Percentiles rank a stretch among this genome's conserved stretches.
These are phyloP conservation scores for Penicillium palitans DNA, from an alignment of 2,329 filamentous ascomycete species.

Conservation along the genomic window DNA sequence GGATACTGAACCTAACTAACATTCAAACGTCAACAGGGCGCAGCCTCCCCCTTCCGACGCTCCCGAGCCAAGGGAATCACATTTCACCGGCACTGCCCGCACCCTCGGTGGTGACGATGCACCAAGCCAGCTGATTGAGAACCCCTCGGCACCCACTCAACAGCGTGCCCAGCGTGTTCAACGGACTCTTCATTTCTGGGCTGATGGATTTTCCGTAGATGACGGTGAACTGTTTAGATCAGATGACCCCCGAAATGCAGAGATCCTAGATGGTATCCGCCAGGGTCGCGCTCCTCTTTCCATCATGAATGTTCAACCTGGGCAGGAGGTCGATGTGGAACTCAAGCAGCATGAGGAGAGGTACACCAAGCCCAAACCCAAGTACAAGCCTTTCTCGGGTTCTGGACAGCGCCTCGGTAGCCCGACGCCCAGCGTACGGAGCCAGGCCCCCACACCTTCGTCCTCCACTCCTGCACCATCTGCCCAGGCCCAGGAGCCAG, in stretches of 20 bases:
- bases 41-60: conserved; percentile 44
- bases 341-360: conserved; percentile 65
- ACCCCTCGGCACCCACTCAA: conserved; percentile 47
- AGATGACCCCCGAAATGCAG: conserved; percentile 63
- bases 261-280: conserved; percentile 63
- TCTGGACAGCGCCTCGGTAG: conserved; percentile 63
- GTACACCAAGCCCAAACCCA: conserved; percentile 62
- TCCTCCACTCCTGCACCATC: conserved; percentile 23
- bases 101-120: conserved; percentile 67
- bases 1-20: not conserved
- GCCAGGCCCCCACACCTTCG: conserved; percentile 36
- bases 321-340: conserved; percentile 65
- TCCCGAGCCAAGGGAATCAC: conserved; percentile 41
- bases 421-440: conserved; percentile 57
- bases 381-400: conserved; percentile 64
- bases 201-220: conserved; percentile 66
- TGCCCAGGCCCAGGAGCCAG: conserved; percentile 24
- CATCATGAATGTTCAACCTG: conserved; percentile 62
- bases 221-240: conserved; percentile 64
- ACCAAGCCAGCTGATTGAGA: conserved; percentile 58
- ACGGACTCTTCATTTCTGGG: conserved; percentile 64
- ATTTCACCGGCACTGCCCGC: conserved; percentile 61
- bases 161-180: conserved; percentile 53
- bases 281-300: conserved; percentile 62
- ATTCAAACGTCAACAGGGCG: conserved; percentile 25